Percentiles rank a stretch among this genome's conserved stretches.
Conservation (phyloP, 345 rosid genomes). For the Euphorbia peplus region DNA sequence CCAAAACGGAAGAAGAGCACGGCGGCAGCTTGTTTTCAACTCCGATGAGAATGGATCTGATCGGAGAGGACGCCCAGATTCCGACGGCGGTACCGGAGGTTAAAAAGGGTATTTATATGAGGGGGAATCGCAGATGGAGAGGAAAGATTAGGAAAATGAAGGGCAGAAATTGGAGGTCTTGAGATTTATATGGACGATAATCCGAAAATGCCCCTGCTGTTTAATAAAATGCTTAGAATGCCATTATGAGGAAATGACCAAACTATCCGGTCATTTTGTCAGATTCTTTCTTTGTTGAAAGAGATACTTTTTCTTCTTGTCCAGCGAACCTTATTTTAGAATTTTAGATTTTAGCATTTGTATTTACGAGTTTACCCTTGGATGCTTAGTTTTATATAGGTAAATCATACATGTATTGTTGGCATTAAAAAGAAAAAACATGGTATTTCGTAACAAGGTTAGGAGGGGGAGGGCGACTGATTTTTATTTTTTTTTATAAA, state of each 20-base stretch:
- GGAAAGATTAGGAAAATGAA: conserved; percentile 1
- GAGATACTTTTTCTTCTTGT: too few relatives aligned
- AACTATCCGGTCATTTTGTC: conserved; percentile 1
- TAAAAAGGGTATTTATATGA: background rate
- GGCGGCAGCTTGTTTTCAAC: background rate
- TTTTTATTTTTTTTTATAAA: too few relatives aligned
- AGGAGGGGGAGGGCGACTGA: too few relatives aligned
- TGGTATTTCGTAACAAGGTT: too few relatives aligned
- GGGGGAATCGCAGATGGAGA: background rate
- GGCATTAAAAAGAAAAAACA: too few relatives aligned
- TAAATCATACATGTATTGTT: too few relatives aligned
- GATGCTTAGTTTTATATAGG: too few relatives aligned
- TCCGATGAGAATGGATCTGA: conserved; percentile 1
- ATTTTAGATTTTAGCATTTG: too few relatives aligned
- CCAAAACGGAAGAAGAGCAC: background rate
- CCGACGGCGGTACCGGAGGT: conserved; percentile 14
- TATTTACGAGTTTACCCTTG: too few relatives aligned
- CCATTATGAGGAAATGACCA: conserved; percentile 19
- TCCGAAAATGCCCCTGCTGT: conserved; percentile 2
- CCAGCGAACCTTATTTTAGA: too few relatives aligned
- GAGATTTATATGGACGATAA: background rate
- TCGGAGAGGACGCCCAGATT: conserved; percentile 12
- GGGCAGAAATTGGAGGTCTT: background rate
- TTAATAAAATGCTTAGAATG: background rate
- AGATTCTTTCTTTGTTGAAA: too few relatives aligned